phyloP scores from a whole-genome alignment of 768 basidiomycete species.

The Hericium erinaceus region DNA sequence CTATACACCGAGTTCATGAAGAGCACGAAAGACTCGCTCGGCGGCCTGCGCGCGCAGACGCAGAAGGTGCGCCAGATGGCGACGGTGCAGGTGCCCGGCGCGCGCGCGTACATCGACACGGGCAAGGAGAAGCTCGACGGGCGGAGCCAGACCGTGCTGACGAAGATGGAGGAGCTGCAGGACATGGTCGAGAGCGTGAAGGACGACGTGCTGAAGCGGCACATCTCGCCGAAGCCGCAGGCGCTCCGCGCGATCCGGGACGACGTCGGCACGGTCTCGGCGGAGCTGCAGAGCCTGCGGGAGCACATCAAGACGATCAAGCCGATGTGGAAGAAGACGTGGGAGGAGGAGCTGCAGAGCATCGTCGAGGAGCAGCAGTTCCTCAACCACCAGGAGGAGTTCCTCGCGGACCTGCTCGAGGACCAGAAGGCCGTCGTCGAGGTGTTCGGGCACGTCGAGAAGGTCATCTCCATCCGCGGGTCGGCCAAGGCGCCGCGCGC shows the following conservation, averaged over 20 bases:
- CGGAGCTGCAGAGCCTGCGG: constrained; percentile 67
- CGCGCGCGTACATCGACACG: constrained; percentile 79
- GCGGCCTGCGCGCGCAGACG: constrained; percentile 72
- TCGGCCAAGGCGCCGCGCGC: constrained; percentile 29
- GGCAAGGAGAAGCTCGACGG: constrained; percentile 88
- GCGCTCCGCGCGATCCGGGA: constrained; percentile 63
- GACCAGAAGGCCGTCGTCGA: constrained; percentile 86
- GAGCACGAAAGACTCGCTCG: constrained; percentile 80
- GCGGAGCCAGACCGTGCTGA: constrained; percentile 83
- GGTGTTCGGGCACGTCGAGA: constrained; percentile 85
- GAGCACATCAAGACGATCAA: constrained; percentile 84
- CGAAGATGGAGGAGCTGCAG: constrained; percentile 87
- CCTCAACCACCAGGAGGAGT: constrained; percentile 85
- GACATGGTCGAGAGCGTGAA: constrained; percentile 85
- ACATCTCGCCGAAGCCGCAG: constrained; percentile 71
- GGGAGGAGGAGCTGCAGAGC: constrained; percentile 92
- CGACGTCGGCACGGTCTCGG: constrained; percentile 55
- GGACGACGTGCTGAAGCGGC: constrained; percentile 85
- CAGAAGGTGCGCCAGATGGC: constrained; percentile 84
- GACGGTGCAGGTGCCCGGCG: constrained; percentile 71
- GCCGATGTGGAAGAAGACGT: constrained; percentile 98
- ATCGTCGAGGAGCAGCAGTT: constrained; percentile 97
- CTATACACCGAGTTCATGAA: constrained; percentile 91
- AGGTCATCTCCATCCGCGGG: constrained; percentile 68
- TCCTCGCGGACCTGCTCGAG: constrained; percentile 79